These are phyloP conservation scores for Russula compacta DNA, from an alignment of 768 basidiomycete genomes.

Conservation along the genomic window DNA sequence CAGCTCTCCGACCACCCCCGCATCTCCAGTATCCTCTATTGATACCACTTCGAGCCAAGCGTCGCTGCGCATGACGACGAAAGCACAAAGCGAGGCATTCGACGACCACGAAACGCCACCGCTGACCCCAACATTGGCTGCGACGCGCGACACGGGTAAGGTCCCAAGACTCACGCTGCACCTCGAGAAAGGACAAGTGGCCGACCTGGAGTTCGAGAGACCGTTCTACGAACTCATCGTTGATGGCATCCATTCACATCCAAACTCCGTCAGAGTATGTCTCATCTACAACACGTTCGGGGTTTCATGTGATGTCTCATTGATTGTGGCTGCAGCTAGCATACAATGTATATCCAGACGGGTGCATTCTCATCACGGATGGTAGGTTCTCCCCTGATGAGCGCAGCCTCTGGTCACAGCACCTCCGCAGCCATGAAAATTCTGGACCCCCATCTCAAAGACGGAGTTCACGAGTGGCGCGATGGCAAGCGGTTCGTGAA, in stretches of 20 bases:
- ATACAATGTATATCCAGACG: slow-evolving; percentile 73
- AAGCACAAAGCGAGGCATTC: slow-evolving; percentile 41
- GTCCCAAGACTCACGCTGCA: slow-evolving; percentile 23
- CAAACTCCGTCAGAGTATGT: slow-evolving; percentile 77
- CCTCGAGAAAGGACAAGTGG: slow-evolving; percentile 41
- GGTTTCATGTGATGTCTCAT: background rate
- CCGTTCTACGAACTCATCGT: slow-evolving; percentile 88
- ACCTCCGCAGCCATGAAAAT: slow-evolving; percentile 62
- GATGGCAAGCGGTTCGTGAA: slow-evolving; percentile 75
- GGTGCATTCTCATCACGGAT: slow-evolving; percentile 85
- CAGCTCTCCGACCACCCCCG: slow-evolving; percentile 21
- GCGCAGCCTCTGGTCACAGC: background rate
- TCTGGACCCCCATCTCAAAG: slow-evolving; percentile 73
- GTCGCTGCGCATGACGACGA: slow-evolving; percentile 18
- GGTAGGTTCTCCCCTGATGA: slow-evolving; percentile 36
- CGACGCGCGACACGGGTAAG: slow-evolving; percentile 9
- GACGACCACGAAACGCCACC: slow-evolving; percentile 51
- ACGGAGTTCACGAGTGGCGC: slow-evolving; percentile 85
- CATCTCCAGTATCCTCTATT: slow-evolving; percentile 16
- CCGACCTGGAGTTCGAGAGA: slow-evolving; percentile 43
- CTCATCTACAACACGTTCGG: background rate
- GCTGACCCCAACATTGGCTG: slow-evolving; percentile 34
- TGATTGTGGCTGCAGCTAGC: slow-evolving; percentile 46
- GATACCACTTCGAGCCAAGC: background rate
- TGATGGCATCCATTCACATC: slow-evolving; percentile 86